These are phyloP conservation scores for Casuarina equisetifolia DNA, from an alignment of 306 rosid species.

Conservation along the genomic window DNA sequence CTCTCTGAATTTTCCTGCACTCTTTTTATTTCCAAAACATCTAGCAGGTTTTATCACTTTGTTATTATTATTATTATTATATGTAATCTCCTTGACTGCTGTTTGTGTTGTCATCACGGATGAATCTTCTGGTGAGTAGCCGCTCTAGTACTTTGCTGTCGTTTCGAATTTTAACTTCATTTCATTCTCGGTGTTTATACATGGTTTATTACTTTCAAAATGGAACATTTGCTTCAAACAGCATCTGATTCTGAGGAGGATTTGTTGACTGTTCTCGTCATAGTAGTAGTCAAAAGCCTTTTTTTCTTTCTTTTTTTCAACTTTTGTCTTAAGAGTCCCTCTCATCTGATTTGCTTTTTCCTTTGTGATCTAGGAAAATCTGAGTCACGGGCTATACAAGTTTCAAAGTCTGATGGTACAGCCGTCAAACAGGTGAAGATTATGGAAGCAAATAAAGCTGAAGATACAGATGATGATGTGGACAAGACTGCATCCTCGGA, in stretches of 20 bases:
- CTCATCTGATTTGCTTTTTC: background rate
- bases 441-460: constrained; percentile 34
- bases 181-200: constrained; percentile 5
- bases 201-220: constrained; percentile 29
- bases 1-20: constrained; percentile 19
- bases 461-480: constrained; percentile 24
- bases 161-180: constrained; percentile 1
- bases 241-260: constrained; percentile 38
- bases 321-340: background rate
- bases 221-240: background rate
- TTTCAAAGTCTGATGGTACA: constrained; percentile 22
- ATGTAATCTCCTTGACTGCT: constrained; percentile 44
- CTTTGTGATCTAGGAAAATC: constrained; percentile 28
- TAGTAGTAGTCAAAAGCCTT: constrained; percentile 32
- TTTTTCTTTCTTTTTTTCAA: background rate
- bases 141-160: constrained; percentile 19
- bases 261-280: constrained; percentile 17
- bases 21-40: constrained; percentile 4
- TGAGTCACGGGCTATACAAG: constrained; percentile 22
- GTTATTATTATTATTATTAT: background rate
- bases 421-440: constrained; percentile 37
- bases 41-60: background rate
- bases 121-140: constrained; percentile 42
- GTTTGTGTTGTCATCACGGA: constrained; percentile 26
- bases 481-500: constrained; percentile 36